Evolutionary conservation across 2,329 filamentous ascomycete genomes (phyloP).

Genomic region (Alternaria triticina): DNA sequence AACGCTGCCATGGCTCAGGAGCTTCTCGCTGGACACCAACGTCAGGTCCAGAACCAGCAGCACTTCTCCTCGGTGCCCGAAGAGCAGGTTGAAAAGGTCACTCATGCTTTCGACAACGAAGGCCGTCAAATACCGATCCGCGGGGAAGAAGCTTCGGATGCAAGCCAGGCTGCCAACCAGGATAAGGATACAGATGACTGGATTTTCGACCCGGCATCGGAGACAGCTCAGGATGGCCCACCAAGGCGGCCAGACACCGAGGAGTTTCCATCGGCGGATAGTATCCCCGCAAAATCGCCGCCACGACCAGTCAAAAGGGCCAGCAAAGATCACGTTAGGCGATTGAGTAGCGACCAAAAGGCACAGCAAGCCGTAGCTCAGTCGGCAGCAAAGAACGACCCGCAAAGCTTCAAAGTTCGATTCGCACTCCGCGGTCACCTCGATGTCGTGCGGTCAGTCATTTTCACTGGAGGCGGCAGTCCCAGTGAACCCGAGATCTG

Average conservation of each 20-base stretch:
- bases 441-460: constrained; percentile 90
- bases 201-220: constrained; percentile 82
- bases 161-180: constrained; percentile 47
- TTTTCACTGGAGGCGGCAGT: constrained; percentile 95
- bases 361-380: constrained; percentile 54
- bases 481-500: constrained; percentile 96
- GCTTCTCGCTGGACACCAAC: constrained; percentile 47
- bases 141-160: constrained; percentile 49
- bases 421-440: constrained; percentile 92
- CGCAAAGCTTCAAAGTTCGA: constrained; percentile 84
- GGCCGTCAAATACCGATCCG: constrained; percentile 58
- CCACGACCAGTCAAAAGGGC: constrained; percentile 69
- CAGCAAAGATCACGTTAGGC: constrained; percentile 68
- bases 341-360: constrained; percentile 69
- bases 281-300: constrained; percentile 81
- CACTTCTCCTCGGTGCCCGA: constrained; percentile 55
- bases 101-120: constrained; percentile 65
- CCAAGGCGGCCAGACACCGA: constrained; percentile 81
- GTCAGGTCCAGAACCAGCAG: constrained; percentile 36
- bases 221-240: constrained; percentile 60
- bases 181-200: constrained; percentile 73
- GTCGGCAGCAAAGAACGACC: constrained; percentile 64
- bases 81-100: constrained; percentile 64
- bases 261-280: constrained; percentile 79
- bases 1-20: constrained; percentile 35